Evolutionary conservation across 345 rosid genomes (phyloP).

Genomic region (Euclidium syriacum): DNA sequence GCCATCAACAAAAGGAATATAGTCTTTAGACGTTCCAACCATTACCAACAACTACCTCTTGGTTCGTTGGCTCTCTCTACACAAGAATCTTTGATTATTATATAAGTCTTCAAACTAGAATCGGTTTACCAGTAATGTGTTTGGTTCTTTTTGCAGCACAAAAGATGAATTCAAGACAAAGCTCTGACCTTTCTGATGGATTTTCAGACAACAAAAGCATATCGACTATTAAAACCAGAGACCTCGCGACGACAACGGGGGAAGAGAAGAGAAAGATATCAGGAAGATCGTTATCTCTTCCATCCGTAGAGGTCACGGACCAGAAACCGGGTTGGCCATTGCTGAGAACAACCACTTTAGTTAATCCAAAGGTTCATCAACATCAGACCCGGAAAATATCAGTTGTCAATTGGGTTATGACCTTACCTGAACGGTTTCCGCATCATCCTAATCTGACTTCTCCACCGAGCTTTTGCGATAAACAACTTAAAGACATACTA

Average conservation of each 20-base stretch:
- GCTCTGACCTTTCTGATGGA: slow-evolving; percentile 28
- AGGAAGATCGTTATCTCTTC: slow-evolving; percentile 37
- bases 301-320: slow-evolving; percentile 44
- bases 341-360: slow-evolving; percentile 42
- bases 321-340: slow-evolving; percentile 86
- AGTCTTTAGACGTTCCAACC: slow-evolving; percentile 54
- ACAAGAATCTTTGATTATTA: background rate
- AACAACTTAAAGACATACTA: slow-evolving; percentile 36
- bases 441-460: slow-evolving; percentile 23
- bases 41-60: slow-evolving; percentile 42
- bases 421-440: slow-evolving; percentile 61
- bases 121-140: background rate
- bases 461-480: slow-evolving; percentile 16
- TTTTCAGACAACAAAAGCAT: slow-evolving; percentile 26
- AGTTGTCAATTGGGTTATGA: slow-evolving; percentile 88
- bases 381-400: slow-evolving; percentile 43
- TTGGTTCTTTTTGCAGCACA: slow-evolving; percentile 39
- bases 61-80: slow-evolving; percentile 40
- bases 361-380: slow-evolving; percentile 26
- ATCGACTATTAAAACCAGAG: slow-evolving; percentile 10
- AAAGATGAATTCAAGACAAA: slow-evolving; percentile 42
- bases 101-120: background rate
- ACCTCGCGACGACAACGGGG: background rate
- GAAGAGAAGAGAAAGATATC: slow-evolving; percentile 24
- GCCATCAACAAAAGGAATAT: slow-evolving; percentile 67